Conservation (phyloP, 2,329 filamentous ascomycete genomes). For the Pestalotiopsis sp. region DNA sequence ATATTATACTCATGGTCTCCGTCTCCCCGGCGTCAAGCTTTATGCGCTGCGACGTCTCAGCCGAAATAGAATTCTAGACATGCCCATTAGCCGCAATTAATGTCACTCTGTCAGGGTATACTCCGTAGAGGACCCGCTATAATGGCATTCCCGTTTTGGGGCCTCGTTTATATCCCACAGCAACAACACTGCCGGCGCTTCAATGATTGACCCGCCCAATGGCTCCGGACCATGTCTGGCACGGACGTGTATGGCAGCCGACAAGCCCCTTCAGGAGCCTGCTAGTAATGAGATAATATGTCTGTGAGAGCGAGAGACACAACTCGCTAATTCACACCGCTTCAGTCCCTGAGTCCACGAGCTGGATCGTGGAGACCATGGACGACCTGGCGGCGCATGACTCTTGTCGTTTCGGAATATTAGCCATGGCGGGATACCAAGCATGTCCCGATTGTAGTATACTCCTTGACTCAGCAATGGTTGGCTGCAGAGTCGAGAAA, state of each 20-base stretch:
- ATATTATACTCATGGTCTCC: background rate
- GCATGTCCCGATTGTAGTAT: too few relatives aligned
- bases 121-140: background rate
- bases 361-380: background rate
- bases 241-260: background rate
- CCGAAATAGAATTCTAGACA: background rate
- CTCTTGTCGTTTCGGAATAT: background rate
- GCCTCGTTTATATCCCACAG: background rate
- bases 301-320: background rate
- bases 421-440: too few relatives aligned
- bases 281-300: background rate
- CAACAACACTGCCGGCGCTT: background rate
- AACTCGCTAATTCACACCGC: background rate
- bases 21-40: background rate
- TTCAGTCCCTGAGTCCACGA: background rate
- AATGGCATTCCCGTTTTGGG: background rate
- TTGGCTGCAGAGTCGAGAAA: too few relatives aligned
- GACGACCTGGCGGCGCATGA: background rate
- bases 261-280: background rate
- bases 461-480: too few relatives aligned
- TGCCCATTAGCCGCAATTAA: background rate
- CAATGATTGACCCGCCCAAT: background rate
- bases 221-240: background rate
- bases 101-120: background rate
- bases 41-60: background rate